Evolutionary conservation across 192 early-diverging fungal species (phyloP), one percentile per base, ranked within the genome.

Genomic region (Rhizophlyctis rosea): DNA sequence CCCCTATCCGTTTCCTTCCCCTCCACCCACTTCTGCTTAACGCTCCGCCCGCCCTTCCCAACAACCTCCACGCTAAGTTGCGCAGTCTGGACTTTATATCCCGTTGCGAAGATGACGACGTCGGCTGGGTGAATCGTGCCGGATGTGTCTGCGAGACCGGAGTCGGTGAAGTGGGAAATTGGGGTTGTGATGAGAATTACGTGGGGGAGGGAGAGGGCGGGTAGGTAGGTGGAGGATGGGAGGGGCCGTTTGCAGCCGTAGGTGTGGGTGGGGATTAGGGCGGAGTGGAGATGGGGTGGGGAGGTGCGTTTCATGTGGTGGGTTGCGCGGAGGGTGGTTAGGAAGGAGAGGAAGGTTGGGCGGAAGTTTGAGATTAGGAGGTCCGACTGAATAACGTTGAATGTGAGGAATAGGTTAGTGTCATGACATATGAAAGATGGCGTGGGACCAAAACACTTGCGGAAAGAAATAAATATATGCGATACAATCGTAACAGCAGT

Each of bases 41-140:
- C 36, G 16, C 21, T 53, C 30, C 23, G 14, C 9, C 49, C 51
- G 29, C 58, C 57, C 35, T 24, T 34, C 60, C 81, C 81, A 28
- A 58, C 57, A 1, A 81, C 21, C 52, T 66, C 67, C 23, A 71
- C 62, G 18, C 55, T 59, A 23, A 63, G 44, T n/a, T 76, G 56
- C 28, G 64, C 48, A 2, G 71, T 58, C 34, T 71, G 72, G 9
- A 71, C 69, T 31, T 78, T 54, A 58, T 82, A 84, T 3, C 82
- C 82, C 16, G 82, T 84, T 11, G 80, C 82, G 21, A 76, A 54
- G 28, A 82, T 62, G 52, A 84, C n/a, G 14, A 76, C 73, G 50
- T 84, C 82, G 2, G 64, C 65, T 31, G 80, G 73, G 48, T 71
- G 67, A 14, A 47, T 34, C 14, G 48, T 70, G 14, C 69, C 74